Evolutionary conservation across 176 grass and related monocot genomes (phyloP).

Genomic region (Phoenix roebelenii): DNA sequence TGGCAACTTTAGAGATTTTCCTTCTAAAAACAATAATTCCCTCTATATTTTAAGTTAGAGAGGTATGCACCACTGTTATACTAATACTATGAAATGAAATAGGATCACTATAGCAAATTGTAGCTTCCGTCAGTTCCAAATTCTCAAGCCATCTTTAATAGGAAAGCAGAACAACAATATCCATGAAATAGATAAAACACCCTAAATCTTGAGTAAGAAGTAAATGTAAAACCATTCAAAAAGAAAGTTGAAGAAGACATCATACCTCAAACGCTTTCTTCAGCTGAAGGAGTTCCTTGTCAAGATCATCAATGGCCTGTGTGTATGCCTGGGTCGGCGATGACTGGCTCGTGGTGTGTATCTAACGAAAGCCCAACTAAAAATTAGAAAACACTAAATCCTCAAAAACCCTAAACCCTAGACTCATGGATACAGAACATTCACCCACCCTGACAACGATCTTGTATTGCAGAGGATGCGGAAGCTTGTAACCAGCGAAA

Average conservation of each 20-base stretch:
- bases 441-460: constrained; percentile 38
- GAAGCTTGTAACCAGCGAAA: constrained; percentile 47
- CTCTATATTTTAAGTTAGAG: too few relatives aligned
- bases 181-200: too few relatives aligned
- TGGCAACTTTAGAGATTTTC: too few relatives aligned
- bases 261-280: constrained; percentile 37
- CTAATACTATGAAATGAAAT: too few relatives aligned
- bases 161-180: too few relatives aligned
- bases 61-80: too few relatives aligned
- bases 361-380: constrained; percentile 14
- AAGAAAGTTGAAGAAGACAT: not conserved
- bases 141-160: too few relatives aligned
- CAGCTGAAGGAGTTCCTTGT: constrained; percentile 34
- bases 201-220: constrained; percentile 1
- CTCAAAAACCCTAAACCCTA: not conserved
- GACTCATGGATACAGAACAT: not conserved
- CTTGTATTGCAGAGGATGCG: constrained; percentile 48
- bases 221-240: not conserved
- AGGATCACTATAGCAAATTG: too few relatives aligned
- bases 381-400: constrained; percentile 4
- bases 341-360: constrained; percentile 38
- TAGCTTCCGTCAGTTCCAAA: too few relatives aligned
- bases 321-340: constrained; percentile 40
- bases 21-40: too few relatives aligned
- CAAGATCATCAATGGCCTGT: constrained; percentile 39